Conservation (phyloP, 169 alveolate genomes). For the Plasmodium cynomolgi region DNA sequence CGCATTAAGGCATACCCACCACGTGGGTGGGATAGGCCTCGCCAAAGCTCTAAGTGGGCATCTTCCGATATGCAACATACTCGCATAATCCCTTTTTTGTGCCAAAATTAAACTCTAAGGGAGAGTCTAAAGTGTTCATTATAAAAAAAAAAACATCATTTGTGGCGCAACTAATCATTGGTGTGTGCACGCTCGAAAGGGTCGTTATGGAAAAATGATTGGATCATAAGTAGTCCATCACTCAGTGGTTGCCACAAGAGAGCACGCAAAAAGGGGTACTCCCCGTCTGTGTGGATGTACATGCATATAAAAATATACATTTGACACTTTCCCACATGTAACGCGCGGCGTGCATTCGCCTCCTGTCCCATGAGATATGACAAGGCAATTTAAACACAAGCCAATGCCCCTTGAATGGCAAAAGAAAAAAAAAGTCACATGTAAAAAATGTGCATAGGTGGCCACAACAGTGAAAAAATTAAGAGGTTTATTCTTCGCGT, state of each 20-base stretch:
- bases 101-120: neutral
- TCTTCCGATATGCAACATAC: neutral
- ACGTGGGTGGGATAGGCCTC: neutral
- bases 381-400: neutral
- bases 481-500: neutral
- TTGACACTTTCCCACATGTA: neutral
- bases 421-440: too few species aligned
- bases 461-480: neutral
- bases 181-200: neutral
- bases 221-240: neutral
- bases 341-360: neutral
- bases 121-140: neutral
- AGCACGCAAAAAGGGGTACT: neutral
- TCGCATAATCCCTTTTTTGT: neutral
- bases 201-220: neutral
- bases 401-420: neutral
- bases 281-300: neutral
- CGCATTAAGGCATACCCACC: neutral
- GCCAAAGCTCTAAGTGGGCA: neutral
- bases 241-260: neutral
- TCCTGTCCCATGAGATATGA: neutral
- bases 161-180: neutral
- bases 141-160: neutral
- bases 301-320: neutral
- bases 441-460: neutral